phyloP scores from a whole-genome alignment of 768 basidiomycete species.

The Boletales sp. region DNA sequence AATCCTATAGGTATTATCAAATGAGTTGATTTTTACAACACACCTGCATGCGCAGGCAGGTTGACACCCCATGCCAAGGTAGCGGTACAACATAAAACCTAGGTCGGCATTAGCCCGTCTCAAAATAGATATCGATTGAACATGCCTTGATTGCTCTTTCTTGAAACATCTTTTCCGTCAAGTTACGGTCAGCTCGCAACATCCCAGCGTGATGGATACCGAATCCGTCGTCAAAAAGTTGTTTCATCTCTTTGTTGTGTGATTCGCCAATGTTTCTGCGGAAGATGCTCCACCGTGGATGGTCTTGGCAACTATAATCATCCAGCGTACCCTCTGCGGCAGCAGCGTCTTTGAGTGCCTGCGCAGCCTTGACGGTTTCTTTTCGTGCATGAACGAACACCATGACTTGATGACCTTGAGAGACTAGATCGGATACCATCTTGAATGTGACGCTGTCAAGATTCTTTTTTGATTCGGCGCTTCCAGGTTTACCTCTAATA shows the following conservation, averaged over 20 bases:
- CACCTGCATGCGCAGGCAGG: constrained; percentile 94
- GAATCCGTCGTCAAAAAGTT: constrained; percentile 87
- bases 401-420: constrained; percentile 97
- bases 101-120: not conserved
- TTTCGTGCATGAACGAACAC: constrained; percentile 98
- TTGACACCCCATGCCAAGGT: constrained; percentile 99
- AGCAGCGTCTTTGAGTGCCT: constrained; percentile 75
- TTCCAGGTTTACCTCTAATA: constrained; percentile 82
- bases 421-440: constrained; percentile 85
- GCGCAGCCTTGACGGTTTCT: constrained; percentile 93
- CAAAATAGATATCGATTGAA: not conserved
- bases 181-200: constrained; percentile 88
- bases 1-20: constrained; percentile 7
- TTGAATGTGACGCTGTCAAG: constrained; percentile 86
- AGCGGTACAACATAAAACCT: constrained; percentile 98
- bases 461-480: constrained; percentile 69
- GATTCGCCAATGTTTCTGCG: constrained; percentile 76
- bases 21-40: constrained; percentile 14
- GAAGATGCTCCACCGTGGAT: constrained; percentile 75
- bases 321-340: constrained; percentile 65
- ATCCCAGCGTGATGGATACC: constrained; percentile 99
- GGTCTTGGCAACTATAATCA: constrained; percentile 77
- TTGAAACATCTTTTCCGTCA: constrained; percentile 94
- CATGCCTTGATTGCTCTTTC: constrained; percentile 85
- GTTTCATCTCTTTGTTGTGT: constrained; percentile 94